Base-by-base conservation (phyloP, 768 basidiomycete species). In the Neoboletus magnificus region DNA sequence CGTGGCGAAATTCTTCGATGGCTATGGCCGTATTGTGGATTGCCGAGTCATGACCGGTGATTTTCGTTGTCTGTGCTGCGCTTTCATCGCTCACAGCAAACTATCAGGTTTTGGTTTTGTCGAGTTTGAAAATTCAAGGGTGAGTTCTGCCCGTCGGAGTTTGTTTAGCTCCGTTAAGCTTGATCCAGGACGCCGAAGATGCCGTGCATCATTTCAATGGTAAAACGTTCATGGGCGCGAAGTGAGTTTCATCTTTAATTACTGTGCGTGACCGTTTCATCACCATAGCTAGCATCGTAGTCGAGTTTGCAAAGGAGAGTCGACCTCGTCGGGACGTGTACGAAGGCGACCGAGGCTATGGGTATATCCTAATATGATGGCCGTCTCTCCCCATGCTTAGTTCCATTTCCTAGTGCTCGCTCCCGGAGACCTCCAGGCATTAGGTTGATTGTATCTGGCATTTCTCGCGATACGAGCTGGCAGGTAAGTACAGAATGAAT, bases 391-490 rank as follows among this genome's bases (percentile, higher is more conserved):
- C 32, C 16, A 48, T 61, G 29, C 59, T 62, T 40, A 62, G 54
- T 49, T 50, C 50, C 46, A 13, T 57, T 37, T 66, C 76, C 76
- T 57, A 82, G 82, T 42, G 76, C 84, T 39, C 85, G 91, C 41
- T 77, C 87, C 37, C 84, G 89, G 44, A 79, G 91, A 54, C 90
- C 91, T 54, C 85, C 87, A 55, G 91, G 91, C 10, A 82, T 88
- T 56, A 87, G 93, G 62, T 78, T 98, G 54, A 79, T 89, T 57
- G 92, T 99, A 56, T 83, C 88, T 37, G 93, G 93, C 52, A 83
- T 98, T 61, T 91, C 93, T 62, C 86, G 89, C 69, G 91, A 95
- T 70, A 96, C 93, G 44, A 97, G 94, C 73, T 98, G 95, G 95
- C 95, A 98, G 93, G 95, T 98, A 85, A 77, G 89, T 74, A 68